These are phyloP conservation scores for Waitea zeae DNA, from an alignment of 1,284 basidiomycete species.

Conservation along the genomic window DNA sequence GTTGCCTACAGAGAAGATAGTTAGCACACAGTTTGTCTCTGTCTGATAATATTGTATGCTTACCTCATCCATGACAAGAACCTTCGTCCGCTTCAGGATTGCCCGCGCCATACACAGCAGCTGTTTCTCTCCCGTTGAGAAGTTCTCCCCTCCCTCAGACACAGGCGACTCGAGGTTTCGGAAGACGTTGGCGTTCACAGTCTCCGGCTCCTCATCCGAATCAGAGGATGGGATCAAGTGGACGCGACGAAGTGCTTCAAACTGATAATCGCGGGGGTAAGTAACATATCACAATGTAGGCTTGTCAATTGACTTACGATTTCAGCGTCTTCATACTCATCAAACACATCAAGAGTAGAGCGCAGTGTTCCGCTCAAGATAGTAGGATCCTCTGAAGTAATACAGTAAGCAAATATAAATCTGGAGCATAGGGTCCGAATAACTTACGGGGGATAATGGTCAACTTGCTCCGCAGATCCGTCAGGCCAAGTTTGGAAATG, in stretches of 20 bases:
- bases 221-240: conserved; percentile 62
- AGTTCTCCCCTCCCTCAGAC: conserved; percentile 86
- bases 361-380: conserved; percentile 80
- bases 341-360: conserved; percentile 81
- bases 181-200: conserved; percentile 73
- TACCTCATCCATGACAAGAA: conserved; percentile 73
- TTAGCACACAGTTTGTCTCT: conserved; percentile 1
- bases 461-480: conserved; percentile 68
- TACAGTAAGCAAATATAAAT: conserved; percentile 1
- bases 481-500: conserved; percentile 73
- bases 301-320: conserved; percentile 49
- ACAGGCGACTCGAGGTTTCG: conserved; percentile 72
- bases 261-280: conserved; percentile 23
- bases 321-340: conserved; percentile 74
- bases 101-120: conserved; percentile 74
- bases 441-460: conserved; percentile 84
- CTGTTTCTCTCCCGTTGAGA: conserved; percentile 81
- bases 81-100: conserved; percentile 56
- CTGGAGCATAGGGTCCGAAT: background rate
- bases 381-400: conserved; percentile 67
- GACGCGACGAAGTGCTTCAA: conserved; percentile 75
- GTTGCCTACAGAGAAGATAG: conserved; percentile 28
- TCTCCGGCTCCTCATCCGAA: conserved; percentile 26
- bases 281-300: no score
- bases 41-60: conserved; percentile 14